Percentiles rank a stretch among this genome's conserved stretches.
Conservation (phyloP, 2,329 filamentous ascomycete genomes). For the Truncatella angustata region DNA sequence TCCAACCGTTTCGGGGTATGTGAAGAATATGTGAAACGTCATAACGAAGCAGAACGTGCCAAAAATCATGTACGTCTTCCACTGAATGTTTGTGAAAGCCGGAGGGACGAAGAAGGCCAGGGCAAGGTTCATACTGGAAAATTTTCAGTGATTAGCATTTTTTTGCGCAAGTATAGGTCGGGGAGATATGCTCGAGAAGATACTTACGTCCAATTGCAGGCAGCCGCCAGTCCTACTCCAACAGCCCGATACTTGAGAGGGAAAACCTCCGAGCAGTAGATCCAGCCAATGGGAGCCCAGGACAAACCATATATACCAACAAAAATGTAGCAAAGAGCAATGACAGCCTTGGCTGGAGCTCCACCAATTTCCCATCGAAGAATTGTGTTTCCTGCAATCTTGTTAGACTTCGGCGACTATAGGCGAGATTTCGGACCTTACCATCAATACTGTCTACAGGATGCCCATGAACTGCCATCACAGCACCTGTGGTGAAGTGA, state of each 20-base stretch:
- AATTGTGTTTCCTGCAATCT: slow-evolving; percentile 57
- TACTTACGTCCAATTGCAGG: slow-evolving; percentile 61
- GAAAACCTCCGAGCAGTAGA: slow-evolving; percentile 62
- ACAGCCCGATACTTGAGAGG: slow-evolving; percentile 62
- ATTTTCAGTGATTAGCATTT: too few species aligned
- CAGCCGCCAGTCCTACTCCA: slow-evolving; percentile 59
- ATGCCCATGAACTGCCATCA: slow-evolving; percentile 59
- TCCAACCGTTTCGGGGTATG: slow-evolving; percentile 64
- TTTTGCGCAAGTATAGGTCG: too few species aligned
- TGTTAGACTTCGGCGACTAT: slow-evolving; percentile 37
- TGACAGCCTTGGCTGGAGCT: slow-evolving; percentile 63
- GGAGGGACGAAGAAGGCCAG: slow-evolving; percentile 53
- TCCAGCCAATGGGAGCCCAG: slow-evolving; percentile 39
- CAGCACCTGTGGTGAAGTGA: slow-evolving; percentile 58
- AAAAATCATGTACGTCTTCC: slow-evolving; percentile 72
- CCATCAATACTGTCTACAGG: slow-evolving; percentile 61
- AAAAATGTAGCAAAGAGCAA: slow-evolving; percentile 70
- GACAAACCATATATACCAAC: slow-evolving; percentile 62
- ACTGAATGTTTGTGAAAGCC: slow-evolving; percentile 54
- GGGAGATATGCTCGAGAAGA: too few species aligned
- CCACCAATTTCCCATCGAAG: slow-evolving; percentile 43
- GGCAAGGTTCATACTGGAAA: slow-evolving; percentile 57
- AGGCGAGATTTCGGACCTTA: slow-evolving; percentile 40
- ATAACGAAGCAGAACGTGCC: slow-evolving; percentile 68
- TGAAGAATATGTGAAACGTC: slow-evolving; percentile 66